A percentile compares a stretch with the other conserved stretches of the same genome.
Conservation (phyloP, 805 yeast species). For the Zygotorulaspora sp. region DNA sequence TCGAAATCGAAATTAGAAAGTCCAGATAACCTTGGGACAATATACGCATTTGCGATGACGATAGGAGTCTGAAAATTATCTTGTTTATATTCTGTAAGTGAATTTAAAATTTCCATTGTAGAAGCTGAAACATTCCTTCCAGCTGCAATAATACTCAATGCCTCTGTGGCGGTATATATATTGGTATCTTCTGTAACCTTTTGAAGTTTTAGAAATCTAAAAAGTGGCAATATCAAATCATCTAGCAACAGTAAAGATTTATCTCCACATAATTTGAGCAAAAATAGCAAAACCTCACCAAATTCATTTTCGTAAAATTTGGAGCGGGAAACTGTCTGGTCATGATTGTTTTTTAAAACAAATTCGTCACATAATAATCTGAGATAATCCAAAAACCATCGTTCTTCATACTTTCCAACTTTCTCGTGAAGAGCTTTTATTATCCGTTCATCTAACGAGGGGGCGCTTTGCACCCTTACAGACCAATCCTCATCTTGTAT, state of each 20-base stretch:
- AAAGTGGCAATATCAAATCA: constrained; percentile 23
- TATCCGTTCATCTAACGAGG: constrained; percentile 57
- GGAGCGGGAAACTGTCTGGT: constrained; percentile 16
- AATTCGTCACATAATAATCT: constrained; percentile 39
- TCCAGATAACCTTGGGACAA: constrained; percentile 26
- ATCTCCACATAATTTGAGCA: constrained; percentile 21
- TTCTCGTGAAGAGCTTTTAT: constrained; percentile 3
- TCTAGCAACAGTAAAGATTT: constrained; percentile 11
- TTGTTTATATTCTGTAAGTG: neutral
- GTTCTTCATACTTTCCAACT: constrained; percentile 21
- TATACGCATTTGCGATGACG: constrained; percentile 16
- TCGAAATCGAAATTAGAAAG: constrained; percentile 5
- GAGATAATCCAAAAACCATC: constrained; percentile 31
- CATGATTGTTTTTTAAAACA: constrained; percentile 16
- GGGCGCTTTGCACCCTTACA: constrained; percentile 60
- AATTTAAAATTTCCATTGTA: constrained; percentile 7
- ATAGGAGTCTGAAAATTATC: constrained; percentile 7
- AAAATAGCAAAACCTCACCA: constrained; percentile 36
- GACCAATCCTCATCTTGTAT: constrained; percentile 73
- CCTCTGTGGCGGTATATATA: constrained; percentile 39
- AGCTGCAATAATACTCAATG: constrained; percentile 44
- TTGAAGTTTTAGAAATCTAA: constrained; percentile 20
- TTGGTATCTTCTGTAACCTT: constrained; percentile 22
- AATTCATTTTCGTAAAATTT: constrained; percentile 28
- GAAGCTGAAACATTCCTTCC: constrained; percentile 10